These are phyloP conservation scores for Monilinia fructicola DNA, from an alignment of 2,329 filamentous ascomycete species.

Conservation along the genomic window DNA sequence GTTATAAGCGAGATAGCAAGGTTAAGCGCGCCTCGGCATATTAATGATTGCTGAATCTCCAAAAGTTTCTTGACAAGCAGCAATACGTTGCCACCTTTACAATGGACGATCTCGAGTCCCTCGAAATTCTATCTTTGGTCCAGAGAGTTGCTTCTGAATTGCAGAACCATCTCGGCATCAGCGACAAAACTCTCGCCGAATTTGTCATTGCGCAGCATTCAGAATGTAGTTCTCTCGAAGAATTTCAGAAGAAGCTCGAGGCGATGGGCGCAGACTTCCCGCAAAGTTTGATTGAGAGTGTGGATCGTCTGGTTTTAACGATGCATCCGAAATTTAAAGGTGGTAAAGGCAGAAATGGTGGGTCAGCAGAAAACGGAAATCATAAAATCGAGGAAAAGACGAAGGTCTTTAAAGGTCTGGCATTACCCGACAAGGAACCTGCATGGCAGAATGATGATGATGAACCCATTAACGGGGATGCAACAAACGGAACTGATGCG, in stretches of 20 bases:
- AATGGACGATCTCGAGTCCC: conserved; percentile 70
- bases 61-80: conserved; percentile 15
- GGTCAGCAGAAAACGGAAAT: conserved; percentile 45
- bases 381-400: conserved; percentile 66
- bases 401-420: conserved; percentile 85
- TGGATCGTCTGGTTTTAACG: conserved; percentile 82
- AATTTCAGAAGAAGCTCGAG: conserved; percentile 75
- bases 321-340: conserved; percentile 89
- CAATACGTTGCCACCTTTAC: conserved; percentile 17
- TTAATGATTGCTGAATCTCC: conserved; percentile 4
- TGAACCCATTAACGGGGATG: conserved; percentile 40
- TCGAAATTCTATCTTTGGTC: conserved; percentile 91
- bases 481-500: conserved; percentile 55
- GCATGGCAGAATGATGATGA: conserved; percentile 54
- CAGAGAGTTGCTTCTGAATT: conserved; percentile 93
- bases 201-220: conserved; percentile 90
- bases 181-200: conserved; percentile 92
- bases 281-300: conserved; percentile 81
- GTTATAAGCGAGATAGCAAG: neutral
- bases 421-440: conserved; percentile 75
- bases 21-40: conserved; percentile 11
- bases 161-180: conserved; percentile 88
- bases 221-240: conserved; percentile 66
- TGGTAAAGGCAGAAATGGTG: conserved; percentile 60
- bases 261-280: conserved; percentile 77